Evolutionary conservation across 2,329 filamentous ascomycete species (phyloP), one percentile per base, ranked within the genome.

Genomic region (Ophiostoma ulmi): DNA sequence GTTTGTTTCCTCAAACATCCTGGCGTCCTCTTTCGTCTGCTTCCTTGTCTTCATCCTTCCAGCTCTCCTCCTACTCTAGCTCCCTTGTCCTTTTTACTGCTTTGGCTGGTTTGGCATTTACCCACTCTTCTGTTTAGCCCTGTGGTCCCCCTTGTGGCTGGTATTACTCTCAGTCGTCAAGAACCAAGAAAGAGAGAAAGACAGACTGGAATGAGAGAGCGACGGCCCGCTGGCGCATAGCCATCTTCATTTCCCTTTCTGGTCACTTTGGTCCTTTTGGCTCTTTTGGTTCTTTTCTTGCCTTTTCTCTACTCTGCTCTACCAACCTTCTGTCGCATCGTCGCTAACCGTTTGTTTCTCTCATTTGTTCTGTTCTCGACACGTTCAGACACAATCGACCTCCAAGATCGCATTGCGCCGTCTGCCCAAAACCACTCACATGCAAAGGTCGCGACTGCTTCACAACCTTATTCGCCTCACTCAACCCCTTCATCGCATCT

Each of bases 351-450:
- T 66, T 68, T 52, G 67, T 73, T 73, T 65, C 36, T 39, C 36
- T 22, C 36, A 38, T 38, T 65, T 64, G 26, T 20, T 64, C 58
- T 36, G 17, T 36, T 36, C 26, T 39, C 22, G n/a, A 68, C 69
- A 73, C 68, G 69, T 71, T 72, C 71, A 97, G 94, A 98, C 83
- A 96, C 94, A 73, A 91, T 97, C 81, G 95, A 98, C 82, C 88
- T 98, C 69, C 95, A 98, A 85, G 88, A 93, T 81, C 91, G 89
- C 77, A 84, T 90, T 77, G 85, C 90, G 72, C 93, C 93, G 44
- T 95, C 94, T 65, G 92, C 94, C 55, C 87, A 97, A 82, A 91
- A 94, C 78, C 93, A 97, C 80, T 83, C 86, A 75, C 86, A 87
- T 77, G 83, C 82, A 70, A 78, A 80, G 71, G 81, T 83, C 74